Base-by-base conservation (phyloP, 1,284 basidiomycete genomes). In the Puccinia triticina region DNA sequence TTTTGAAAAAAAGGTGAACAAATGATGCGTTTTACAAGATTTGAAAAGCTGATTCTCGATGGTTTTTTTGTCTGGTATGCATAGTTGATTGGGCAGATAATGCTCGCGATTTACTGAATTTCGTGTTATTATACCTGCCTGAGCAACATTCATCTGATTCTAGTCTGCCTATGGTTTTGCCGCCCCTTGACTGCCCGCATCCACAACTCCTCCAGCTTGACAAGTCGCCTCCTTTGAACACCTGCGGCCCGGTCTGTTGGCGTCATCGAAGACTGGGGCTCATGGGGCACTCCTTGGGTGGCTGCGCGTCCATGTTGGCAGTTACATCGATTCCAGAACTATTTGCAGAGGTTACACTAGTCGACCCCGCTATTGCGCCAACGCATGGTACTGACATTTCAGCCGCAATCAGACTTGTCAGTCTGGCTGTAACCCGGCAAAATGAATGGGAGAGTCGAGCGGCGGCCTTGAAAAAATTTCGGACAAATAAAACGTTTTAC, bases 171-270 rank as follows among this genome's bases (percentile, higher is more conserved):
- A 0, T 90, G 91, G 0, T 88, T 84, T 87, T 32, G 89, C 91
- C 23, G 89, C 85, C 16, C 57, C 83, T 84, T 1, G 50, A 66
- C 18, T 85, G 83, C 78, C 83, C 84, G 18, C 82, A 85, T 80
- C 84, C 84, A 3, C 83, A 84, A 18, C 85, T 93, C 3, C 88
- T 95, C 32, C 90, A 89, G 0, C 87, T 94, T 2, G 94, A 94
- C 0, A 94, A 97, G 86, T 95, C 93, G 0, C 91, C 93, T 83
- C 93, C 94, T 37, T 93, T 92, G 0, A 92, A 91, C 84, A 90
- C 90, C 2, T 88, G 90, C 92, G 93, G 21, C 40, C 37, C 77
- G 40, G 43, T 73, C 43, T 40, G 59, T 10, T 81, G 67, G 67
- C 67, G 78, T 10, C 37, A 5, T 7, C 40, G 50, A 46, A 57